A percentile compares a stretch with the other conserved stretches of the same genome.
These are phyloP conservation scores for Microbotryum silenes-acaulis DNA, from an alignment of 1,284 basidiomycete species.

Conservation along the genomic window DNA sequence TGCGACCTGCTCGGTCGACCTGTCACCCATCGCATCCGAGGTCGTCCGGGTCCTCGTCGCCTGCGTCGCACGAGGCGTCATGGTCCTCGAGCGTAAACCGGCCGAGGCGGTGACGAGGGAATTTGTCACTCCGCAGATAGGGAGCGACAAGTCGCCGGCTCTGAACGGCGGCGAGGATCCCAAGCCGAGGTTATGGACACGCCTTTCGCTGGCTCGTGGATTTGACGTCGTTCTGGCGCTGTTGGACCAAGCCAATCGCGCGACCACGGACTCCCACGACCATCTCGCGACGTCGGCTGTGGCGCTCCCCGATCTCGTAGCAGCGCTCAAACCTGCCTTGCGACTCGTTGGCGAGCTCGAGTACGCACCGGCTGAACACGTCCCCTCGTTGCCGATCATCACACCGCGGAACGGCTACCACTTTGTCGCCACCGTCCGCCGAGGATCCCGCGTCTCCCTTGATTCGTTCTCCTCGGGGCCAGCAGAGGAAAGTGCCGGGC, in stretches of 20 bases:
- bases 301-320: conserved; percentile 6
- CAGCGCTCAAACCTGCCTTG: background rate
- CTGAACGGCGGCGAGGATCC: background rate
- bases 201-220: background rate
- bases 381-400: conserved; percentile 5
- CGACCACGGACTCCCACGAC: background rate
- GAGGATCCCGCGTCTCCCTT: background rate
- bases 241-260: conserved; percentile 4
- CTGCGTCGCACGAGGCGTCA: conserved; percentile 7
- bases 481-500: no score
- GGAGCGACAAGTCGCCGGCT: no score
- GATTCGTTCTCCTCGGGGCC: no score
- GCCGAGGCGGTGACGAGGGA: background rate
- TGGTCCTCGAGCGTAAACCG: conserved; percentile 2
- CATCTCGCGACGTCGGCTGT: conserved; percentile 1
- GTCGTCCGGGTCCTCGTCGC: conserved; percentile 9
- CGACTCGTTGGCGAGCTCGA: background rate
- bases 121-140: background rate
- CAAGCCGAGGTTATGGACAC: background rate
- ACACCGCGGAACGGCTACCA: background rate
- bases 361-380: background rate
- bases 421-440: background rate
- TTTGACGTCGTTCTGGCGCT: conserved; percentile 9
- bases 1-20: background rate
- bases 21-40: background rate